Conservation (phyloP, 1,284 basidiomycete genomes). For the Phellinidium pouzarii region DNA sequence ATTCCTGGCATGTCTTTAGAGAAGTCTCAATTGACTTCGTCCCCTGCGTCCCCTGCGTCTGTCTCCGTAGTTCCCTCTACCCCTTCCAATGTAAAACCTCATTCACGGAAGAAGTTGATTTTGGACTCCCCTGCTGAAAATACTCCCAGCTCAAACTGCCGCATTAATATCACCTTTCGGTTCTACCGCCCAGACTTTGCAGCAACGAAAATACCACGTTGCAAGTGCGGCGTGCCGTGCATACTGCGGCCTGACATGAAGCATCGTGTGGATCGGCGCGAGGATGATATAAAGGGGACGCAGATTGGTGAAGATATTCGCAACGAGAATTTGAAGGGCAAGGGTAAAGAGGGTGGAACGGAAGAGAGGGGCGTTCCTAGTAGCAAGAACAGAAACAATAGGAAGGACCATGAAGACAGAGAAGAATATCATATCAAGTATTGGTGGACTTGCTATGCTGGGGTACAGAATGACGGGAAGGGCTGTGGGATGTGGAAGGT, state of each 20-base stretch:
- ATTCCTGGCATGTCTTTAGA: neutral
- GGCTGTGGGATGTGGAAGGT: conserved; percentile 79
- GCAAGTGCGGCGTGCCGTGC: conserved; percentile 76
- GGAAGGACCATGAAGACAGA: conserved; percentile 24
- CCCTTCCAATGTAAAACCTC: neutral
- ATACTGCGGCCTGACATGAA: conserved; percentile 79
- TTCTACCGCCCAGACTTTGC: conserved; percentile 85
- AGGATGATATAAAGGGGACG: neutral
- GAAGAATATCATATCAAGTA: conserved; percentile 48
- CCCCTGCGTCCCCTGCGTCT: neutral
- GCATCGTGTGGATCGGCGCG: conserved; percentile 33
- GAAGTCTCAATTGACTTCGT: neutral
- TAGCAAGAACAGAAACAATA: neutral
- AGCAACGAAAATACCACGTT: conserved; percentile 60
- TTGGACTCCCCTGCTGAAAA: conserved; percentile 21
- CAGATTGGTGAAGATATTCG: neutral
- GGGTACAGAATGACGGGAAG: conserved; percentile 77
- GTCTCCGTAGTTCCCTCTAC: neutral
- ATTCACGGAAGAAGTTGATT: neutral
- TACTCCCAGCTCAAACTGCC: conserved; percentile 48
- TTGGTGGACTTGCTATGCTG: conserved; percentile 86
- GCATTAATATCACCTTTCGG: conserved; percentile 87
- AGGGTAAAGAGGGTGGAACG: conserved; percentile 20
- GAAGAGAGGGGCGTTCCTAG: conserved; percentile 1
- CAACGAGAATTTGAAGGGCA: conserved; percentile 4